Base-by-base conservation (phyloP, 495 filamentous ascomycete species). In the Glonium stellatum region DNA sequence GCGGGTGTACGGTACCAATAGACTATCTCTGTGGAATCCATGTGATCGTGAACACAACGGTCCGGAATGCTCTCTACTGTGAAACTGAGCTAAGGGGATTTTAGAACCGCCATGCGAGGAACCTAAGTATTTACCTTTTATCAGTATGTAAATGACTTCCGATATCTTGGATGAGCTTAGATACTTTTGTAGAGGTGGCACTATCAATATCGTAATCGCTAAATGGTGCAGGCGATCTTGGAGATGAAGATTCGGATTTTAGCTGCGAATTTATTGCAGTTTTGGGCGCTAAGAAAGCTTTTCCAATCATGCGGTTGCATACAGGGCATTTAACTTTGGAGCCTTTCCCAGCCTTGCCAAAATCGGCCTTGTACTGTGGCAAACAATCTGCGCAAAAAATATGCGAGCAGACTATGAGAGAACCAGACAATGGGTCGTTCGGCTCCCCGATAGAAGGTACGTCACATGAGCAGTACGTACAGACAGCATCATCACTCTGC, bases 391-490 rank as follows among this genome's bases (percentile, higher is more conserved):
- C 19, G 35, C 42, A 58, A n/a, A 58, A n/a, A 19, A 58, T 19
- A 15, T 58, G 55, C 18, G 27, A 58, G 42, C 55, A 58, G n/a
- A 2, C 22, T 19, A 18, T 42, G 31, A 58, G 18, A 12, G 13
- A 8, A 1, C 27, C 42, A 19, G 37, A 34, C 9, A 6, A n/a
- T 13, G 12, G 18, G 12, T 21, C 23, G 13, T 58, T 42, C 2
- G 25, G 22, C 10, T 35, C 27, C 11, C 19, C 42, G 13, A 58
- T 3, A 15, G 55, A 58, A 13, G 36, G 34, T 42, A 58, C 47
- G 13, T 58, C 55, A 1, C 19, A 58, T 44, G 55, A 58, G 55
- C 55, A 58, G 37, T 58, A 58, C 0, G 55, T 31, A 35, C 55
- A 58, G 19, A 34, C 34, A n/a, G 27, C 27, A 31, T 58, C 5